Evolutionary conservation across 2,329 filamentous ascomycete species (phyloP).

Genomic region (Lasiodiplodia gonubiensis): DNA sequence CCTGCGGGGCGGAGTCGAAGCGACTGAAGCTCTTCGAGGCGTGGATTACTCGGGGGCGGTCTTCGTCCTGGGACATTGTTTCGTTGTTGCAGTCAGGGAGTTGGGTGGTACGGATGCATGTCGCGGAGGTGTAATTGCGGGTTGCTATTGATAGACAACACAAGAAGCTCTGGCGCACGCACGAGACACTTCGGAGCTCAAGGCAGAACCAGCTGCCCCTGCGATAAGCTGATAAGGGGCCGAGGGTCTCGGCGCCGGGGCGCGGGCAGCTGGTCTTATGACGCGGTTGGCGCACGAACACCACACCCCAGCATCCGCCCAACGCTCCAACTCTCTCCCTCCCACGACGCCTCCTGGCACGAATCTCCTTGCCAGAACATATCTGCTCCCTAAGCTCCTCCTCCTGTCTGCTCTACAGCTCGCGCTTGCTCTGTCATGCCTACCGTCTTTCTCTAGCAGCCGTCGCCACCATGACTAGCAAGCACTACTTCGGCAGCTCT

Average conservation of each 20-base stretch:
- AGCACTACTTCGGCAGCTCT: constrained; percentile 28
- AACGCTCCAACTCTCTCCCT: constrained; percentile 2
- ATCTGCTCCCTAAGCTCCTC: neutral
- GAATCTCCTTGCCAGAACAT: neutral
- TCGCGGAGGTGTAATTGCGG: constrained; percentile 21
- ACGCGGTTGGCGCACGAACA: neutral
- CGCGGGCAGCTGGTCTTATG: constrained; percentile 20
- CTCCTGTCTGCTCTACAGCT: neutral
- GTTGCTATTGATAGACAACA: constrained; percentile 2
- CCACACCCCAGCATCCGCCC: constrained; percentile 15
- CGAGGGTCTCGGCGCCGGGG: neutral
- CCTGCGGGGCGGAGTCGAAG: constrained; percentile 47
- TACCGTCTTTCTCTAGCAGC: constrained; percentile 28
- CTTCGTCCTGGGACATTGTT: constrained; percentile 36
- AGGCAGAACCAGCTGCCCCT: constrained; percentile 18
- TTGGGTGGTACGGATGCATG: constrained; percentile 13
- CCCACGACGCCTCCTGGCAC: constrained; percentile 2
- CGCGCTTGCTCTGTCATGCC: constrained; percentile 39
- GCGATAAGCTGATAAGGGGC: constrained; percentile 8
- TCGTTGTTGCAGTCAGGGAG: constrained; percentile 24
- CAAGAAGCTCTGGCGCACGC: constrained; percentile 31
- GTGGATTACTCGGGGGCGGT: constrained; percentile 46
- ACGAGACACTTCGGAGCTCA: constrained; percentile 30
- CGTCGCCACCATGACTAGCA: constrained; percentile 32
- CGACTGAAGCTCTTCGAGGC: constrained; percentile 57